Base-by-base conservation (phyloP, 2,329 filamentous ascomycete species). In the Grosmannia huntii region DNA sequence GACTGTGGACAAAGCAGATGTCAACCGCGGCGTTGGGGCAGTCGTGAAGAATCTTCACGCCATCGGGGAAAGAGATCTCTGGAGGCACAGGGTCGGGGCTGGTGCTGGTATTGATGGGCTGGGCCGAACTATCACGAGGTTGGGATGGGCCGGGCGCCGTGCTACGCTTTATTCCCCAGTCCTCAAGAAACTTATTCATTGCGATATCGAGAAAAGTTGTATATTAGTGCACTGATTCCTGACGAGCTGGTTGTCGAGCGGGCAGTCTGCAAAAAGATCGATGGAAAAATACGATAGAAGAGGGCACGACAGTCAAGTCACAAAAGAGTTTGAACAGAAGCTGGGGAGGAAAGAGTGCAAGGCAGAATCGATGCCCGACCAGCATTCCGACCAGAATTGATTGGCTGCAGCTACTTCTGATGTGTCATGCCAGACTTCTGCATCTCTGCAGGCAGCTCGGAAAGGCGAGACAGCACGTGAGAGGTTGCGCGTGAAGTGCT, bases 1-100 rank as follows among this genome's bases (percentile, higher is more conserved):
- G 62, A 6, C 73, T 72, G 51, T 76, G 73, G 31, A 75, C 60
- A 57, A 75, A 74, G 57, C 71, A 69, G 21, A 74, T 62, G 50
- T 66, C 64, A 41, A 65, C 59, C 1, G 21, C 31, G 21, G 62
- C 62, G 16, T 60, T 57, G 36, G 59, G 33, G 36, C 60, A 58
- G 50, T 61, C 58, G 57, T 60, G 56, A 49, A 58, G 50, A n/a
- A 61, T 59, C 38, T 60, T 60, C 4, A 64, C 10, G 12, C 64
- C 63, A 23, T 61, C 46, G 9, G 27, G 51, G 25, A 38, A 38
- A 38, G 36, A 5, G 36, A 9, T 12, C 5, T 38, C 36, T 14
- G 14, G 33, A 28, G 27, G 9, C 31, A 33, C 31, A 33, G 5
- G 31, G 31, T 9, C 31, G 10, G 5, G 9, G 11, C 31, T 2